Percentiles rank a stretch among this genome's conserved stretches.
Evolutionary conservation across 495 filamentous ascomycete species (phyloP).

Genomic region (Aspergillus bertholletiae): DNA sequence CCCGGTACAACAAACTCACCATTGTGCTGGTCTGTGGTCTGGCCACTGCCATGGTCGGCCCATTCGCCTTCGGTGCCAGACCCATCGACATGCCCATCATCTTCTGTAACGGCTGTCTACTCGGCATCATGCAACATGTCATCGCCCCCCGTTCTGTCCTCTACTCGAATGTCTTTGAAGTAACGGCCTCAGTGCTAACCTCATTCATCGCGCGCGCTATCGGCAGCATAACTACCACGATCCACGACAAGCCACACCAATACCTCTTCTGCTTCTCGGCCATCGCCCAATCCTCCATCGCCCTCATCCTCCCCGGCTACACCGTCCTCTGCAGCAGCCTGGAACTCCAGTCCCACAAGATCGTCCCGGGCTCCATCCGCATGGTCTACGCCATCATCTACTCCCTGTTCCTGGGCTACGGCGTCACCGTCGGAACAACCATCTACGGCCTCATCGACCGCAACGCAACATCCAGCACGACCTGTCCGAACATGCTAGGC

Average conservation of each 20-base stretch:
- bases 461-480: constrained; percentile 65
- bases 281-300: constrained; percentile 85
- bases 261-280: constrained; percentile 82
- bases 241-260: constrained; percentile 43
- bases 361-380: constrained; percentile 87
- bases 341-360: constrained; percentile 77
- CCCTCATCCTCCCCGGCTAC: constrained; percentile 84
- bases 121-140: constrained; percentile 75
- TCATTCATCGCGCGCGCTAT: constrained; percentile 81
- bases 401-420: constrained; percentile 86
- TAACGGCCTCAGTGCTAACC: constrained; percentile 74
- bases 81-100: constrained; percentile 82
- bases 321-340: constrained; percentile 75
- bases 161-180: constrained; percentile 79
- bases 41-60: constrained; percentile 71
- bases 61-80: constrained; percentile 81
- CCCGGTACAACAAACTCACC: constrained; percentile 61
- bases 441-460: constrained; percentile 78
- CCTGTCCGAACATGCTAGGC: constrained; percentile 48
- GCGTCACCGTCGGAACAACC: constrained; percentile 87
- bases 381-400: constrained; percentile 95
- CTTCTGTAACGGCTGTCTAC: constrained; percentile 77
- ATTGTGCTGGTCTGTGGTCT: constrained; percentile 74
- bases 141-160: constrained; percentile 73
- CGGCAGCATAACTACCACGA: constrained; percentile 59